Conservation (phyloP, 2,329 filamentous ascomycete species). For the Fusarium cicatricum region DNA sequence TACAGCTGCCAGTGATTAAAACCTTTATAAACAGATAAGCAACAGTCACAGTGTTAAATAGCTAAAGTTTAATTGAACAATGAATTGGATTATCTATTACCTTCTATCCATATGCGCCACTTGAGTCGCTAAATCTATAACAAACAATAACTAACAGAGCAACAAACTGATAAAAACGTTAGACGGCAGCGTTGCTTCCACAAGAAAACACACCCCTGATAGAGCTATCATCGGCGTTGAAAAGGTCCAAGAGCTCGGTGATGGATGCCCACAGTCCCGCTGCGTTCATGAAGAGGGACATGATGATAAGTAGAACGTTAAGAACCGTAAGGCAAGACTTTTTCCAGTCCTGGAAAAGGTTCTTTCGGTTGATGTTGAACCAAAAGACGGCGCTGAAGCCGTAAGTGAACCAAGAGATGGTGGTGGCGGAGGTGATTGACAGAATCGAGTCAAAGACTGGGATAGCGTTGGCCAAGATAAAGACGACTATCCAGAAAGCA, state of each 20-base stretch:
- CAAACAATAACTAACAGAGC: neutral
- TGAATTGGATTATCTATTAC: neutral
- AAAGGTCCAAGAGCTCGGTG: slow-evolving; percentile 10
- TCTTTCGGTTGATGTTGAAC: slow-evolving; percentile 20
- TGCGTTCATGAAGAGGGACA: slow-evolving; percentile 27
- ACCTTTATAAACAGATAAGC: too few relatives aligned
- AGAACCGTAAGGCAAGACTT: slow-evolving; percentile 25
- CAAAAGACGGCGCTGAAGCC: slow-evolving; percentile 26
- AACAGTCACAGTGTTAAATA: neutral
- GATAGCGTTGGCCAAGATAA: slow-evolving; percentile 33
- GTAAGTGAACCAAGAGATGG: slow-evolving; percentile 30
- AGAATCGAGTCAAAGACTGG: slow-evolving; percentile 35
- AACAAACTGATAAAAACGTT: neutral
- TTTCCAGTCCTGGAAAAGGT: slow-evolving; percentile 17
- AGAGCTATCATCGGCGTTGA: slow-evolving; percentile 10
- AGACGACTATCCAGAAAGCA: slow-evolving; percentile 26
- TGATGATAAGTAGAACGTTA: slow-evolving; percentile 18
- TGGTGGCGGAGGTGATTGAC: slow-evolving; percentile 24
- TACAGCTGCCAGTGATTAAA: too few relatives aligned
- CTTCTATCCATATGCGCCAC: neutral
- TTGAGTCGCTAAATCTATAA: too few relatives aligned
- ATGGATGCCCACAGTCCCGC: slow-evolving; percentile 25
- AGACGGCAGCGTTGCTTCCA: slow-evolving; percentile 8
- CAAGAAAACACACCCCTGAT: slow-evolving; percentile 17
- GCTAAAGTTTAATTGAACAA: too few relatives aligned